Evolutionary conservation across 306 rosid species (phyloP).

Genomic region (Vicia sativa): DNA sequence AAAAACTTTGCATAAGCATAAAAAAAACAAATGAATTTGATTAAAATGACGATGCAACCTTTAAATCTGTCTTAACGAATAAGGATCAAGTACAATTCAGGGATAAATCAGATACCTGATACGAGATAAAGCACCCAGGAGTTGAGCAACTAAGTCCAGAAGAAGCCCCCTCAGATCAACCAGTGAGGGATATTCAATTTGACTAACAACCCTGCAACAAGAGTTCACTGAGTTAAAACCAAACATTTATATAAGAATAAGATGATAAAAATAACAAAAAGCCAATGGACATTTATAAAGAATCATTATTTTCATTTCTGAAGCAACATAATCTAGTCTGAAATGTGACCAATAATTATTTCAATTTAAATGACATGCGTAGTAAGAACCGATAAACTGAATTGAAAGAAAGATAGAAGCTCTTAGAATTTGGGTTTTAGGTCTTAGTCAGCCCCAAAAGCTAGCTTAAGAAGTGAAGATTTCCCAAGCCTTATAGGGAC

Average conservation of each 20-base stretch:
- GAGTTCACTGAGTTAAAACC: slow-evolving; percentile 43
- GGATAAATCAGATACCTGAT: slow-evolving; percentile 70
- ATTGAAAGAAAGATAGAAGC: slow-evolving; percentile 4
- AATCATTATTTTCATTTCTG: slow-evolving; percentile 19
- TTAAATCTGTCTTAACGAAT: slow-evolving; percentile 29
- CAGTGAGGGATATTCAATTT: slow-evolving; percentile 95
- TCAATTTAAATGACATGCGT: slow-evolving; percentile 6
- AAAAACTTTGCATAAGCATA: background rate
- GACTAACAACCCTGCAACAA: slow-evolving; percentile 96
- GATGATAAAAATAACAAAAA: too few relatives aligned
- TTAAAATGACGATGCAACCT: slow-evolving; percentile 25
- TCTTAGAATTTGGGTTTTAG: slow-evolving; percentile 6
- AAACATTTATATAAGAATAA: slow-evolving; percentile 21
- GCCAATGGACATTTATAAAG: slow-evolving; percentile 8
- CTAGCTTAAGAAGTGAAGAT: slow-evolving; percentile 2
- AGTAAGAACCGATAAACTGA: background rate
- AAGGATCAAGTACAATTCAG: slow-evolving; percentile 16
- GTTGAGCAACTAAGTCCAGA: slow-evolving; percentile 97
- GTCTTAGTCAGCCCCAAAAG: slow-evolving; percentile 2
- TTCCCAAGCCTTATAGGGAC: background rate
- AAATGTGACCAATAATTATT: slow-evolving; percentile 18
- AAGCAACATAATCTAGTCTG: slow-evolving; percentile 25
- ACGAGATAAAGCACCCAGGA: slow-evolving; percentile 95
- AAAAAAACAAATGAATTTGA: slow-evolving; percentile 17
- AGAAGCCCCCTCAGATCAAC: slow-evolving; percentile 98